Evolutionary conservation across 345 rosid species (phyloP).

Genomic region (Bruguiera parviflora): DNA sequence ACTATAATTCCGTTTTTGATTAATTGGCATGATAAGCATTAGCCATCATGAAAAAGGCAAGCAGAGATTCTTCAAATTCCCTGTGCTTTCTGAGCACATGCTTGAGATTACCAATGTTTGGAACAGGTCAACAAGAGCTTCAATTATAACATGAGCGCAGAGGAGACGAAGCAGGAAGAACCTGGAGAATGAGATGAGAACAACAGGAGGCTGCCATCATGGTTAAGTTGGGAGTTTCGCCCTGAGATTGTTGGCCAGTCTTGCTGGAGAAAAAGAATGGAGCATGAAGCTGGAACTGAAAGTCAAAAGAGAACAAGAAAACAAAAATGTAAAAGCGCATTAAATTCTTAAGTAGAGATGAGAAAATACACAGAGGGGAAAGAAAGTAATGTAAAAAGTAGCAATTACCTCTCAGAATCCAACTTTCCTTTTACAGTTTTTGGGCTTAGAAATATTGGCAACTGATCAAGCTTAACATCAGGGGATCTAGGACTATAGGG

Average conservation of each 20-base stretch:
- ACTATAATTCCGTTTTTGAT: too few relatives aligned
- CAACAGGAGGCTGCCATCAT: slow-evolving; percentile 21
- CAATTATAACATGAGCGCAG: not conserved
- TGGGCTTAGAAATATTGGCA: slow-evolving; percentile 23
- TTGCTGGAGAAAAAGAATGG: slow-evolving; percentile 59
- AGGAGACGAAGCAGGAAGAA: slow-evolving; percentile 46
- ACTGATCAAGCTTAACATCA: slow-evolving; percentile 43
- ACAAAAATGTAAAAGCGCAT: not conserved
- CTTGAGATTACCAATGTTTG: slow-evolving; percentile 8
- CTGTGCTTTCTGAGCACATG: slow-evolving; percentile 3
- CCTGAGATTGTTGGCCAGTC: slow-evolving; percentile 35
- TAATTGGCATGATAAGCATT: too few relatives aligned
- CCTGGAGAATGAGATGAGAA: slow-evolving; percentile 52
- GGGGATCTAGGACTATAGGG: slow-evolving; percentile 32
- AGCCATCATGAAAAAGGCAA: too few relatives aligned
- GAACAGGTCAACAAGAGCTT: slow-evolving; percentile 10
- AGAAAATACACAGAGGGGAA: not conserved
- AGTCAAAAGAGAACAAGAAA: slow-evolving; percentile 2
- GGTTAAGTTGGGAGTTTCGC: slow-evolving; percentile 40
- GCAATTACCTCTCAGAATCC: slow-evolving; percentile 48
- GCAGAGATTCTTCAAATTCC: slow-evolving; percentile 5
- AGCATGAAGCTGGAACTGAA: slow-evolving; percentile 39
- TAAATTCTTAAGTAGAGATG: too few relatives aligned
- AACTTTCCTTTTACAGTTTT: slow-evolving; percentile 22
- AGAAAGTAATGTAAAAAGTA: not conserved